These are phyloP conservation scores for Jamesozyma gamospora DNA, from an alignment of 805 yeast genomes.

Conservation along the genomic window DNA sequence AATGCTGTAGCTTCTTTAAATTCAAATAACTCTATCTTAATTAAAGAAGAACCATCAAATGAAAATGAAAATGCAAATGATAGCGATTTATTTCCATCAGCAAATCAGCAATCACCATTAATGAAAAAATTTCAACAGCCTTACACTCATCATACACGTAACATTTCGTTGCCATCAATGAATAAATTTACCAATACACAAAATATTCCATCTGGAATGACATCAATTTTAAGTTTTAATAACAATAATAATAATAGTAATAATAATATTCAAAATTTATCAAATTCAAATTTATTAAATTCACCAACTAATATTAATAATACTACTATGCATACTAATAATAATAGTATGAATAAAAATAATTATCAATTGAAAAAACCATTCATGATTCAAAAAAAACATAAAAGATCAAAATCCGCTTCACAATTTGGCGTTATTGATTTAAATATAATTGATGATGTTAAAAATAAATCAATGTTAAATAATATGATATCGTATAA, in stretches of 20 bases:
- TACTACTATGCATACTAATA: background rate
- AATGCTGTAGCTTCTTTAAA: slow-evolving; percentile 50
- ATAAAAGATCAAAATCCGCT: slow-evolving; percentile 22
- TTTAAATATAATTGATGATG: slow-evolving; percentile 18
- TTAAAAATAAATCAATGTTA: background rate
- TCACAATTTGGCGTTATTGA: slow-evolving; percentile 25
- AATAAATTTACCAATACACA: slow-evolving; percentile 4
- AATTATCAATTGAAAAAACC: slow-evolving; percentile 1
- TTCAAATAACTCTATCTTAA: slow-evolving; percentile 14
- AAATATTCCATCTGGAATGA: slow-evolving; percentile 10
- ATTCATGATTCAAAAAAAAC: slow-evolving; percentile 13
- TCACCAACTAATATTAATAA: background rate
- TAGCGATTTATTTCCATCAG: background rate
- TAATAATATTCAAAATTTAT: background rate
- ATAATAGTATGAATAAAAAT: background rate
- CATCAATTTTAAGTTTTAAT: slow-evolving; percentile 16
- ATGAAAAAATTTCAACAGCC: background rate
- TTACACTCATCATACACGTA: slow-evolving; percentile 10
- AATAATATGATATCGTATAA: background rate
- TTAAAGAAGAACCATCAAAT: slow-evolving; percentile 18
- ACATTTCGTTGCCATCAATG: slow-evolving; percentile 16
- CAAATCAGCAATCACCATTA: slow-evolving; percentile 2
- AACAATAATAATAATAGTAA: background rate
- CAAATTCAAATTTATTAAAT: background rate
- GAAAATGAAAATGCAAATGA: too few relatives aligned